A percentile compares a stretch with the other conserved stretches of the same genome.
phyloP scores from a whole-genome alignment of 768 basidiomycete species.

The Amanita fuliginea region DNA sequence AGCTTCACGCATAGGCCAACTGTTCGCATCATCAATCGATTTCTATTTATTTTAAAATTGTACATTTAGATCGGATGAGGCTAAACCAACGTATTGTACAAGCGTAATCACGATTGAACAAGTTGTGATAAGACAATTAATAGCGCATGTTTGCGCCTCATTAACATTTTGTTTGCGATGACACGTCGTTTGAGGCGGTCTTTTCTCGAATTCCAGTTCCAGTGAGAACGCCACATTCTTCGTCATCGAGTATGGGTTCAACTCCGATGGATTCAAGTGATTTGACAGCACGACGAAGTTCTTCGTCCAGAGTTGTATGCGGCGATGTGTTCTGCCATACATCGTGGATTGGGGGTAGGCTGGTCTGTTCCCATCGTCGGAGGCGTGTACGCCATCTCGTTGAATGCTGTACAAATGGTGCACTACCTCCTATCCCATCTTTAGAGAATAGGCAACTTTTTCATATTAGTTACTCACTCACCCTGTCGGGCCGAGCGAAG shows the following conservation, averaged over 20 bases:
- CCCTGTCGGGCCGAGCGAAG: background rate
- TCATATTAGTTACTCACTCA: too few species aligned
- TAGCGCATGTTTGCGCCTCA: too few species aligned
- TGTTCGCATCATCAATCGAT: background rate
- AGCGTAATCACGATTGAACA: too few species aligned
- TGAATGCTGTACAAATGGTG: background rate
- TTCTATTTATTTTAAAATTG: background rate
- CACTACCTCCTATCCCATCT: background rate
- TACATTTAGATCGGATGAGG: background rate
- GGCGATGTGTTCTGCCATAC: background rate
- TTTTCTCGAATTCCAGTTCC: slow-evolving; percentile 47
- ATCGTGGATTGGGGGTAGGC: background rate
- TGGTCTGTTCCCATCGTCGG: background rate
- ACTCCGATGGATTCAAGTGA: slow-evolving; percentile 18
- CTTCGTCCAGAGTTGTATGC: slow-evolving; percentile 48
- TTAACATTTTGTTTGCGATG: too few species aligned
- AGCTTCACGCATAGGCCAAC: slow-evolving; percentile 8
- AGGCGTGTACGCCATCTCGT: background rate
- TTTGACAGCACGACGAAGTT: slow-evolving; percentile 36
- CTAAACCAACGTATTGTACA: background rate
- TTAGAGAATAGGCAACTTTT: too few species aligned
- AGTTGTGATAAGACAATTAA: too few species aligned
- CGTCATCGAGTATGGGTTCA: slow-evolving; percentile 23
- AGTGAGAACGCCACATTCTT: slow-evolving; percentile 38
- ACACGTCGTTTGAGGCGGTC: slow-evolving; percentile 7